phyloP scores from a whole-genome alignment of 306 rosid genomes.

The Alnus rubra region DNA sequence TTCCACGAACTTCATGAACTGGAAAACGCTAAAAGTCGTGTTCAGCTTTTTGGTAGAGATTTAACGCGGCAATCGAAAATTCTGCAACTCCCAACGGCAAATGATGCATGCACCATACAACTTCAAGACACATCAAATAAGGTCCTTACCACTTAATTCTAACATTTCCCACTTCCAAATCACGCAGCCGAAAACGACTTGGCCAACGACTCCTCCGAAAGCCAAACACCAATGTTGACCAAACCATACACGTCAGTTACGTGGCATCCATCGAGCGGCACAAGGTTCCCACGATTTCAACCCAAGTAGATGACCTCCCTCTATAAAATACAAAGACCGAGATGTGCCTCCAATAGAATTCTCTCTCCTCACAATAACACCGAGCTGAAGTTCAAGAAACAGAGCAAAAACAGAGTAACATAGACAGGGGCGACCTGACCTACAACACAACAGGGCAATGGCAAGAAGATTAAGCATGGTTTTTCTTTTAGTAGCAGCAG shows the following conservation, averaged over 20 bases:
- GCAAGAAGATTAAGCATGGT: slow-evolving; percentile 34
- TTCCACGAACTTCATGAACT: neutral
- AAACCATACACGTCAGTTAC: neutral
- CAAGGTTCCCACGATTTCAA: no score
- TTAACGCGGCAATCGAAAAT: slow-evolving; percentile 27
- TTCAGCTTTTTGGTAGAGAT: slow-evolving; percentile 19
- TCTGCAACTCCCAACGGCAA: slow-evolving; percentile 25
- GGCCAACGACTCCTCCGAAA: neutral
- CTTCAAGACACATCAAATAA: no score
- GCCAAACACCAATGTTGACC: slow-evolving; percentile 19
- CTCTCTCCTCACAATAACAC: neutral
- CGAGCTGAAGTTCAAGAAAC: neutral
- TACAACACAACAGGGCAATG: slow-evolving; percentile 55
- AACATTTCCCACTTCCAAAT: slow-evolving; percentile 34
- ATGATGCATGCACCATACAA: no score
- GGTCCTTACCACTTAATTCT: no score
- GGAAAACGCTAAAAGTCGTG: slow-evolving; percentile 19
- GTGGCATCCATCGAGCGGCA: slow-evolving; percentile 11
- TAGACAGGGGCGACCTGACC: slow-evolving; percentile 53
- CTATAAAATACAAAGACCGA: slow-evolving; percentile 35
- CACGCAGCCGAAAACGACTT: slow-evolving; percentile 19
- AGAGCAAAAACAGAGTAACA: slow-evolving; percentile 14
- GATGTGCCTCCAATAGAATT: neutral
- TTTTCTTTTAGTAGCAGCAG: slow-evolving; percentile 29
- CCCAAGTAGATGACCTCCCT: neutral